Base-by-base conservation (phyloP, 305 asterid species). In the Fraxinus baroniana region DNA sequence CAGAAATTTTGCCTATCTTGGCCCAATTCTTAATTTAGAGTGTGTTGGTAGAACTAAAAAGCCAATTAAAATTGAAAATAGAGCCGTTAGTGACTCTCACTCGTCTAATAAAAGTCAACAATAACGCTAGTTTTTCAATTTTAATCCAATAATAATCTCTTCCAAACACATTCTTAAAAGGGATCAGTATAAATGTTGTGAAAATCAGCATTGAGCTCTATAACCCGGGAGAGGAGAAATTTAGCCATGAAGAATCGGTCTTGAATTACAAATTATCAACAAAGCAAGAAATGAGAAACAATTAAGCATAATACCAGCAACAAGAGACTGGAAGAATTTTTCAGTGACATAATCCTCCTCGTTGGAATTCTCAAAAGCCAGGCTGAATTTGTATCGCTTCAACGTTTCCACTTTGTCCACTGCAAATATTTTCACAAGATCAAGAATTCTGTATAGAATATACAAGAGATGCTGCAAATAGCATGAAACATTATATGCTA, bases 291-390 rank as follows among this genome's bases (percentile, higher is more conserved):
- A 12, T 17, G 72, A 82, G 36, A 76, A 52, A 52, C 52, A 66
- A 85, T 75, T 52, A 20, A 81, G 37, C 30, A 76, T 49, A 28
- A 86, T 96, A 96, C 99, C 98, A 24, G 99, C 98, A 79, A 96
- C 99, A 81, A 96, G 98, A 64, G 99, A 94, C 90, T 96, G 98
- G 87, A 94, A 96, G 85, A 87, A 96, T 81, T 96, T 96, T 74
- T 96, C 99, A 12, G 99, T 96, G 76, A 96, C 99, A 87, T 96
- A 96, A 87, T 96, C 99, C 87, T 96, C 98, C 88, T 91, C 98
- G 57, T 91, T 96, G 73, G 98, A 96, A 90, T 96, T 96, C 88
- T 96, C 99, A 84, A 96, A 96, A 73, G 98, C 95, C 94, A 96
- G 91, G 93, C 99, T 94, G 88, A 96, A 96, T 83, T 90, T 93